Base-by-base conservation (phyloP, 2,329 filamentous ascomycete genomes). In the Fusarium veterinarium region DNA sequence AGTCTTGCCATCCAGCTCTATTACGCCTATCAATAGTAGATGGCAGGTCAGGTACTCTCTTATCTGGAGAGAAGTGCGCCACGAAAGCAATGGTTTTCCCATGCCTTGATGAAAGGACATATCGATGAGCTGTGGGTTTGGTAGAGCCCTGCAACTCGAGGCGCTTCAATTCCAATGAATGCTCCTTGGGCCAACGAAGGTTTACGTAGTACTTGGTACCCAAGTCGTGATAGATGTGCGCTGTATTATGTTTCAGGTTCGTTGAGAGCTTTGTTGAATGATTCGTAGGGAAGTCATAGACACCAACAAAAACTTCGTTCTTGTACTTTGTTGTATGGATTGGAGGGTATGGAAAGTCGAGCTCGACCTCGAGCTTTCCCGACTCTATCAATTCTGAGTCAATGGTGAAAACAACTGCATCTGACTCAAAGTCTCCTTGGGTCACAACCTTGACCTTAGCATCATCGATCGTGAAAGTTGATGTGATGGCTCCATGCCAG, bases 291-390 rank as follows among this genome's bases (percentile, higher is more conserved):
- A 82, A 82, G 23, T 84, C 79, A 31, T 82, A 84, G 8, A 81
- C 76, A 0, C 83, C 84, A 0, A 81, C 83, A 37, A 84, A 85
- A 4, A 83, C 79, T 16, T 83, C 81, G 52, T 85, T 85, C 63
- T 86, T 85, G 67, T 83, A 83, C n/a, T 78, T 78, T 6, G 80
- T 80, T 5, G 78, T 78, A 46, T 84, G 81, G 4, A 83, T 77
- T 3, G 81, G 82, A 0, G 82, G 82, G 45, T 84, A 86, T 0
- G 84, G 83, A 56, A 83, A 85, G 64, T 85, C 84, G 19, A 86
- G 68, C 25, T 84, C 82, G 9, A 84, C 75, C 0, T 78, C 71
- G 2, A 85, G 71, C 6, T 80, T 78, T 1, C 82, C 81, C 0
- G 67, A 73, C 2, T 62, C 57, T 4, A 85, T 23, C 4, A 85